Evolutionary conservation across 345 rosid genomes (phyloP), one percentile per base, ranked within the genome.

Genomic region (Abelmoschus esculentus): DNA sequence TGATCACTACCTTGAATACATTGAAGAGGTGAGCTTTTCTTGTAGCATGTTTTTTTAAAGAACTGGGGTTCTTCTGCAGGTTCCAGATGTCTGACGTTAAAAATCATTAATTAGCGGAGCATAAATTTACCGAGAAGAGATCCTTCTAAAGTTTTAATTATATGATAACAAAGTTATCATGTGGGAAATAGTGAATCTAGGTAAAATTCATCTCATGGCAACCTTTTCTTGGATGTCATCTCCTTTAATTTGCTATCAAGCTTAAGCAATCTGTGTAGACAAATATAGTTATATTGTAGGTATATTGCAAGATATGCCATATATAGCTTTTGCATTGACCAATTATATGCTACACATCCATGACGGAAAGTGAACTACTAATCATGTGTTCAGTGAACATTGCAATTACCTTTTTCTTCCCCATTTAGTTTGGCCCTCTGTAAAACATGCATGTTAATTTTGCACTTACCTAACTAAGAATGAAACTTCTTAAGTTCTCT

Each of bases 1-100:
- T 77, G 83, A 77, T 77, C 96, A 91, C 77, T 93, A 91, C 80
- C 90, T 93, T 72, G 96, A 93, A 63, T 91, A 85, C 82, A 91
- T 93, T 69, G 92, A 91, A 86, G 97, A 91, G 92, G 98, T 91
- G 72, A 72, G 82, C 36, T 3, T 72, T 44, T 70, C 19, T 32
- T 42, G 7, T 56, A 13, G 14, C 22, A 19, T 46, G 14, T 38
- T 38, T 36, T 63, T 57, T n/a, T 46, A 44, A 7, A 7, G 7
- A 22, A 66, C 29, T 42, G 55, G n/a, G 57, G 49, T 44, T 52
- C 64, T 22, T 40, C 7, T 32, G 12, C 15, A 5, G 38, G 57
- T 49, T 50, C 47, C 19, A 32, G 2, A 13, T 9, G 63, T 29
- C 40, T n/a, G 22, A 17, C n/a, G 29, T 56, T 44, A 18, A 50